These are phyloP conservation scores for Phytophthora chlamydospora DNA, from an alignment of 352 stramenopile species.

Conservation along the genomic window DNA sequence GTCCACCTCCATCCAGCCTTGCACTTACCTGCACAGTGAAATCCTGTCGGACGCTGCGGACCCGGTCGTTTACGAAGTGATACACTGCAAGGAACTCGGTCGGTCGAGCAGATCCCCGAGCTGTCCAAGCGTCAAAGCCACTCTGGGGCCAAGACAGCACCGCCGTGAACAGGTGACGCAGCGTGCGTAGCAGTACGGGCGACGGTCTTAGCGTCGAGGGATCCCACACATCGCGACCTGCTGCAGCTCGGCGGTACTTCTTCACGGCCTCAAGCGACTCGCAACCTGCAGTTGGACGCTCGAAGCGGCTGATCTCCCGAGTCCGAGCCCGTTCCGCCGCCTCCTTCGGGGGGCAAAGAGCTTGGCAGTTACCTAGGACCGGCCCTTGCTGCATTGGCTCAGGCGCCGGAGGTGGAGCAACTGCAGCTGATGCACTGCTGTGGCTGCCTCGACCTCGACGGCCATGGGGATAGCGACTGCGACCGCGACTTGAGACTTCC, in stretches of 20 bases:
- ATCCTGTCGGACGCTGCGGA: conserved; percentile 76
- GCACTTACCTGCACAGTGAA: conserved; percentile 64
- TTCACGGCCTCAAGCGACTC: conserved; percentile 41
- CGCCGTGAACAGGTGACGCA: conserved; percentile 49
- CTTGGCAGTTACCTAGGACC: conserved; percentile 37
- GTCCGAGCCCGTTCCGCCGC: conserved; percentile 35
- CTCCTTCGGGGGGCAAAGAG: conserved; percentile 44
- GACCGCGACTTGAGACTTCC: not conserved
- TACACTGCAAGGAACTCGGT: conserved; percentile 66
- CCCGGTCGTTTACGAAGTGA: conserved; percentile 73
- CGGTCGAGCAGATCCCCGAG: conserved; percentile 4
- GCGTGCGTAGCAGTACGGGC: conserved; percentile 42
- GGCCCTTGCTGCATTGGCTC: conserved; percentile 13
- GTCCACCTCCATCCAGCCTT: not conserved
- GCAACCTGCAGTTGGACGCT: conserved; percentile 20
- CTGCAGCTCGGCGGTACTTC: conserved; percentile 62
- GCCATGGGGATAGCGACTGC: not conserved
- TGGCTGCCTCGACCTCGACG: conserved; percentile 3
- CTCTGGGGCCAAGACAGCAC: conserved; percentile 43
- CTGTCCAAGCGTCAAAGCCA: conserved; percentile 34
- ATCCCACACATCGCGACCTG: conserved; percentile 40
- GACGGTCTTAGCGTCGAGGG: conserved; percentile 40
- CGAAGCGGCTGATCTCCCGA: conserved; percentile 58
- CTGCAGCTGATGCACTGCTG: not conserved
- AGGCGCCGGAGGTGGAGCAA: not conserved